Conservation (phyloP, 2,329 filamentous ascomycete genomes). For the Colletotrichum sublineola region DNA sequence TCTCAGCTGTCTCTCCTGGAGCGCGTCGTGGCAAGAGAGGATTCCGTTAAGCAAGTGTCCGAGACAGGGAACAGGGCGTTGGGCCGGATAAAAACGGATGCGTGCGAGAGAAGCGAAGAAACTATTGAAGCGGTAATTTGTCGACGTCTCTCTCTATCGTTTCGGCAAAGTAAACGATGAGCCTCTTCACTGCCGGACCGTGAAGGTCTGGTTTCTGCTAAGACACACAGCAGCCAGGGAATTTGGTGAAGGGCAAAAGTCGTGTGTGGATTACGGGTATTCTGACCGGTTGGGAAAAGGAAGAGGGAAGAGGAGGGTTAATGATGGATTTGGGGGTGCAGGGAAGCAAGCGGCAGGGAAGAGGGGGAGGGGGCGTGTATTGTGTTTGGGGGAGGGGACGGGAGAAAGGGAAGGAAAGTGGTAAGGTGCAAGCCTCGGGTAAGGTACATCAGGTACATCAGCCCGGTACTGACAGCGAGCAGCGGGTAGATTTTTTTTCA, state of each 20-base stretch:
- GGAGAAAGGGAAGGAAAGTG: neutral
- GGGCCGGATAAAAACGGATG: neutral
- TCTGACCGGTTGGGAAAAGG: conserved; percentile 18
- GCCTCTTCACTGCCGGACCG: conserved; percentile 35
- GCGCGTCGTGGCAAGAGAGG: conserved; percentile 35
- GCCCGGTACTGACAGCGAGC: neutral
- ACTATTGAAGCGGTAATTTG: conserved; percentile 7
- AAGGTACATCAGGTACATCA: conserved; percentile 14
- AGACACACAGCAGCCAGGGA: conserved; percentile 19
- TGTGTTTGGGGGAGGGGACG: neutral
- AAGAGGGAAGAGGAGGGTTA: conserved; percentile 41
- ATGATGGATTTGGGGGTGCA: conserved; percentile 39
- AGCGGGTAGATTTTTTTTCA: neutral
- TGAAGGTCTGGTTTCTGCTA: conserved; percentile 35
- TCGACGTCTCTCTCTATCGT: conserved; percentile 1
- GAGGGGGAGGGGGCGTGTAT: conserved; percentile 16
- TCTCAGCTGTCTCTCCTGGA: conserved; percentile 43
- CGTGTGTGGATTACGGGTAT: conserved; percentile 32
- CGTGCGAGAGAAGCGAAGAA: conserved; percentile 2
- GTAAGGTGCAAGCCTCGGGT: conserved; percentile 30
- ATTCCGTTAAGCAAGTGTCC: conserved; percentile 31
- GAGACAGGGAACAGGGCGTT: conserved; percentile 32
- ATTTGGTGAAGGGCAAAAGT: conserved; percentile 29
- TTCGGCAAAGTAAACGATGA: neutral
- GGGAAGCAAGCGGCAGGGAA: conserved; percentile 19